phyloP scores from a whole-genome alignment of 345 rosid genomes.

The Limnanthes douglasii region DNA sequence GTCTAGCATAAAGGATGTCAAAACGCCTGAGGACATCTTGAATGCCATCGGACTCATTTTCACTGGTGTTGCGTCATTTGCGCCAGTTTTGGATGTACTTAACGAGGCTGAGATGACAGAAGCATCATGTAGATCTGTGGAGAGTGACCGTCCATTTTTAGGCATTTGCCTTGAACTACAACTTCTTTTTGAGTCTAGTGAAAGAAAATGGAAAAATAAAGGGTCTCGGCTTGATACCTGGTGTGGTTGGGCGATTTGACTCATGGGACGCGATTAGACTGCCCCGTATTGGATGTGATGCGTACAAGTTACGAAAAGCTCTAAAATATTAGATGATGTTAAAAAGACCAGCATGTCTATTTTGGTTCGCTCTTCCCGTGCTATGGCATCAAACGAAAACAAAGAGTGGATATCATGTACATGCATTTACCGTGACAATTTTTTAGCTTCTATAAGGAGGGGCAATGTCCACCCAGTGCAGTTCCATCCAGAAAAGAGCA shows the following conservation, averaged over 20 bases:
- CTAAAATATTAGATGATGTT: slow-evolving; percentile 72
- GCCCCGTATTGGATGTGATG: slow-evolving; percentile 97
- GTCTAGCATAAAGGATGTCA: no score
- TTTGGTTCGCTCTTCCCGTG: slow-evolving; percentile 96
- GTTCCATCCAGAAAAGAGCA: slow-evolving; percentile 97
- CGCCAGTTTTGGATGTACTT: no score
- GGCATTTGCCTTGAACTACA: slow-evolving; percentile 98
- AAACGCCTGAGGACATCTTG: no score
- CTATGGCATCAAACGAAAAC: slow-evolving; percentile 67
- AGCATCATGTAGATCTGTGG: slow-evolving; percentile 57
- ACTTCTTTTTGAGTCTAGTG: slow-evolving; percentile 76
- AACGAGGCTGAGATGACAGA: no score
- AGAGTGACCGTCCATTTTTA: slow-evolving; percentile 82
- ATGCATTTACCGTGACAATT: slow-evolving; percentile 64
- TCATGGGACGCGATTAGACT: slow-evolving; percentile 59
- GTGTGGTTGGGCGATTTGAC: slow-evolving; percentile 79
- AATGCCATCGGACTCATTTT: no score
- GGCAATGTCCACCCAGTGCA: slow-evolving; percentile 98
- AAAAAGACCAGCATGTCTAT: slow-evolving; percentile 73
- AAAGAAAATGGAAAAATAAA: slow-evolving; percentile 83
- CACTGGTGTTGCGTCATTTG: no score
- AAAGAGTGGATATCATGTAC: slow-evolving; percentile 86
- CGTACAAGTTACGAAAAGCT: slow-evolving; percentile 56
- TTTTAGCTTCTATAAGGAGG: slow-evolving; percentile 76
- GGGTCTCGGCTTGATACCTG: slow-evolving; percentile 95